Conservation (phyloP, 495 filamentous ascomycete species). For the Neurospora sp. region DNA sequence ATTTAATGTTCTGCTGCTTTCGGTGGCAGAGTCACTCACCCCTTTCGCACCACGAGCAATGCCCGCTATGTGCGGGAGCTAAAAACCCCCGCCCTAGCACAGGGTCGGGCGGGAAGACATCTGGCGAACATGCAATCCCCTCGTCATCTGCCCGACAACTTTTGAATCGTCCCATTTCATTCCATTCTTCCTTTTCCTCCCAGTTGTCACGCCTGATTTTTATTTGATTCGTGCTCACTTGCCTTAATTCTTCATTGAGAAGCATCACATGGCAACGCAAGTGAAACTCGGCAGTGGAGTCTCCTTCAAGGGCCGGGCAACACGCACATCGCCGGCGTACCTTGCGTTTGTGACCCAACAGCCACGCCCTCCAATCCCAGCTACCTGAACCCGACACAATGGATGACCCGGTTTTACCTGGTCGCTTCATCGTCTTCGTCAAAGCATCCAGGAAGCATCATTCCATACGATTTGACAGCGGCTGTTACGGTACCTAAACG, state of each 20-base stretch:
- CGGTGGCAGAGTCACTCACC: conserved; percentile 24
- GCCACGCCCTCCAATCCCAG: background rate
- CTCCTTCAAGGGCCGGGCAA: background rate
- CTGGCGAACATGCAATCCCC: background rate
- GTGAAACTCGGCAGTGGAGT: background rate
- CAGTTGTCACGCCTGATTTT: background rate
- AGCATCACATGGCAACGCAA: background rate
- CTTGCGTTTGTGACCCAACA: background rate
- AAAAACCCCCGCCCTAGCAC: conserved; percentile 1
- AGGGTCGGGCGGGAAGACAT: background rate
- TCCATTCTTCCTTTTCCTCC: background rate
- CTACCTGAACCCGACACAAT: background rate
- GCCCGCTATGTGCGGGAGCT: background rate
- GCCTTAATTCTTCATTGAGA: background rate
- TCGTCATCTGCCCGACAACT: background rate
- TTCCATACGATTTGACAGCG: background rate
- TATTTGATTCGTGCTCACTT: background rate
- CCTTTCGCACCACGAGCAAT: background rate
- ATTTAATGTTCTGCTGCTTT: conserved; percentile 28
- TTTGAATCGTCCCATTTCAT: background rate
- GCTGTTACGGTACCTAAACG: too few relatives aligned
- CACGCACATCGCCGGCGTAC: background rate
- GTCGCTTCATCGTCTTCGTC: background rate
- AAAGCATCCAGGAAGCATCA: background rate
- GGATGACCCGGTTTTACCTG: background rate